These are phyloP conservation scores for Starmerella etchellsii DNA, from an alignment of 805 yeast species.

Conservation along the genomic window DNA sequence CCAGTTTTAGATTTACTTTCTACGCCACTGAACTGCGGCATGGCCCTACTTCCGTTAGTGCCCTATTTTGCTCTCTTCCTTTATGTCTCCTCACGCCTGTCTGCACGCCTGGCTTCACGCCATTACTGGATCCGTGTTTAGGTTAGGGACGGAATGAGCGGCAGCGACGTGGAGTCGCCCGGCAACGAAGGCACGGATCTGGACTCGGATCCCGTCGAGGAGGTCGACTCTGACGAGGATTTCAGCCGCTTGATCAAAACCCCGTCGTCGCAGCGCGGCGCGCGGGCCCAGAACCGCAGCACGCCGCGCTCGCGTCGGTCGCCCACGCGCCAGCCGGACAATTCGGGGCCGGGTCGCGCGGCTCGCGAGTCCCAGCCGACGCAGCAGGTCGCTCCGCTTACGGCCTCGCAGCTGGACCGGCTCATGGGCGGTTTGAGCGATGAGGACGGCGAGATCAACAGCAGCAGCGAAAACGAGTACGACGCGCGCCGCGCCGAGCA, in stretches of 20 bases:
- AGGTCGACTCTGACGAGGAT: slow-evolving; percentile 10
- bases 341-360: neutral
- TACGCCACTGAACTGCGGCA: no score
- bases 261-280: neutral
- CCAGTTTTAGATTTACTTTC: no score
- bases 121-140: no score
- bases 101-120: no score
- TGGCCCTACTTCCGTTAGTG: no score
- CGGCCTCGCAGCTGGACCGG: slow-evolving; percentile 7
- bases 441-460: neutral
- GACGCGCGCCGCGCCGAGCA: no score
- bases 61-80: no score
- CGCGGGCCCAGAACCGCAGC: slow-evolving; percentile 2
- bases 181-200: slow-evolving; percentile 8
- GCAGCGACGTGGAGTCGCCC: no score
- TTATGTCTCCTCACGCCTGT: no score
- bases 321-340: neutral
- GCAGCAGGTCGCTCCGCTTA: slow-evolving; percentile 7
- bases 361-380: neutral
- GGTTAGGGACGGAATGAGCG: no score
- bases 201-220: slow-evolving; percentile 11
- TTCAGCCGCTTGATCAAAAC: slow-evolving; percentile 12
- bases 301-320: slow-evolving; percentile 3
- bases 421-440: slow-evolving; percentile 3
- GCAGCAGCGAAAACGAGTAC: neutral